These are phyloP conservation scores for Ceratobasidium sp. DNA, from an alignment of 1,284 basidiomycete species.

Conservation along the genomic window DNA sequence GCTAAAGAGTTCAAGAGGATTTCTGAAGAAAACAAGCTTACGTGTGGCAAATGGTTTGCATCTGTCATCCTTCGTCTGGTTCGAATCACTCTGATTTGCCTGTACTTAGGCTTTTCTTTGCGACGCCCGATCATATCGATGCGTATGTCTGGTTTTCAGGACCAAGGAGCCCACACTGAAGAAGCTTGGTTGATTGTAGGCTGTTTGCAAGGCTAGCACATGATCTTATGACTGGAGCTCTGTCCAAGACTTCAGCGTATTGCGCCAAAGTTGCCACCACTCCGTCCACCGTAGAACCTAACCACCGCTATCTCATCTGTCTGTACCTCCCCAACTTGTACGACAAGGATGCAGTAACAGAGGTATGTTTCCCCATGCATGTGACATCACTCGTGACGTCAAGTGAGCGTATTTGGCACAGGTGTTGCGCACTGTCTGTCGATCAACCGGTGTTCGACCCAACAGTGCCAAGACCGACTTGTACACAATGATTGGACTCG, in stretches of 20 bases:
- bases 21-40: slow-evolving; percentile 64
- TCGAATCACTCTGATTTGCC: slow-evolving; percentile 19
- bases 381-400: not conserved
- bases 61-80: not conserved
- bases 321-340: slow-evolving; percentile 79
- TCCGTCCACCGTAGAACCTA: slow-evolving; percentile 62
- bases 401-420: not conserved
- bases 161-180: slow-evolving; percentile 64
- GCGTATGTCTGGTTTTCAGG: slow-evolving; percentile 54
- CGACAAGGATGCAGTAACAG: slow-evolving; percentile 68
- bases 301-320: slow-evolving; percentile 73
- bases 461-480: slow-evolving; percentile 77
- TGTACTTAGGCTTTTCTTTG: slow-evolving; percentile 70
- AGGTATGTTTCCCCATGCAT: slow-evolving; percentile 59
- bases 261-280: slow-evolving; percentile 74
- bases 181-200: slow-evolving; percentile 59
- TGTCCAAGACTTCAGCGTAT: slow-evolving; percentile 67
- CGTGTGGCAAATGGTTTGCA: slow-evolving; percentile 74
- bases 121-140: slow-evolving; percentile 70
- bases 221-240: slow-evolving; percentile 73
- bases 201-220: slow-evolving; percentile 52
- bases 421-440: slow-evolving; percentile 15
- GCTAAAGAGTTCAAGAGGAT: slow-evolving; percentile 69
- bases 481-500: slow-evolving; percentile 73
- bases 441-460: slow-evolving; percentile 53